Evolutionary conservation across 495 filamentous ascomycete genomes (phyloP).

Genomic region (Cudoniella acicularis): DNA sequence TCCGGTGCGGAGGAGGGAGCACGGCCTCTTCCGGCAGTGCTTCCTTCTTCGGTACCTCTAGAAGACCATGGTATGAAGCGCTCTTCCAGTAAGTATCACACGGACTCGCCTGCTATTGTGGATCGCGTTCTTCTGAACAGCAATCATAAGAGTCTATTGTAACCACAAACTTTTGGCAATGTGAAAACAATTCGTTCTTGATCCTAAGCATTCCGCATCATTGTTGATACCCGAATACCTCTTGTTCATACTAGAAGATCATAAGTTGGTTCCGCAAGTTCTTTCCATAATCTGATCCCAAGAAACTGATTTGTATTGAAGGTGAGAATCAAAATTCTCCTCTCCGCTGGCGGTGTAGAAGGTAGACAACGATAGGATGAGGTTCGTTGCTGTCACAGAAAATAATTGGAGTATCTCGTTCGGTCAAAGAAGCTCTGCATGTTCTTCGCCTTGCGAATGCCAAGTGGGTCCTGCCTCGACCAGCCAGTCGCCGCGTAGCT

Average conservation of each 20-base stretch:
- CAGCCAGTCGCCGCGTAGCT: background rate
- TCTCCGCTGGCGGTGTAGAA: conserved; percentile 17
- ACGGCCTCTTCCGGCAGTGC: conserved; percentile 8
- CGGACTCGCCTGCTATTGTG: background rate
- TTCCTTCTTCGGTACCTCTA: conserved; percentile 21
- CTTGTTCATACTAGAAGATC: no score
- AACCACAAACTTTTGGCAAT: background rate
- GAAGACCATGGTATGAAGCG: conserved; percentile 9
- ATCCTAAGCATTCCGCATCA: background rate
- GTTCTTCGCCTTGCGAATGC: background rate
- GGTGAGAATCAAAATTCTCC: conserved; percentile 12
- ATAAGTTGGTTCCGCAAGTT: background rate
- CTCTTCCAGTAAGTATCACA: background rate
- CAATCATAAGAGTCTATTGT: background rate
- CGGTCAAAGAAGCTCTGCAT: background rate
- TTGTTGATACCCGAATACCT: background rate
- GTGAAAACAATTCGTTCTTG: background rate
- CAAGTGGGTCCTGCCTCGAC: background rate
- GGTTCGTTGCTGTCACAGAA: background rate
- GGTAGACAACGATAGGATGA: conserved; percentile 2
- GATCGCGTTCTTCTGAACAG: background rate
- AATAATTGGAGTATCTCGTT: background rate
- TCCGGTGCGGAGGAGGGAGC: conserved; percentile 10
- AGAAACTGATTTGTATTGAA: conserved; percentile 11
- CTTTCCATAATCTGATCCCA: background rate